Evolutionary conservation across 1,284 basidiomycete species (phyloP), one percentile per base, ranked within the genome.

Genomic region (Ganoderma leucocontextum): DNA sequence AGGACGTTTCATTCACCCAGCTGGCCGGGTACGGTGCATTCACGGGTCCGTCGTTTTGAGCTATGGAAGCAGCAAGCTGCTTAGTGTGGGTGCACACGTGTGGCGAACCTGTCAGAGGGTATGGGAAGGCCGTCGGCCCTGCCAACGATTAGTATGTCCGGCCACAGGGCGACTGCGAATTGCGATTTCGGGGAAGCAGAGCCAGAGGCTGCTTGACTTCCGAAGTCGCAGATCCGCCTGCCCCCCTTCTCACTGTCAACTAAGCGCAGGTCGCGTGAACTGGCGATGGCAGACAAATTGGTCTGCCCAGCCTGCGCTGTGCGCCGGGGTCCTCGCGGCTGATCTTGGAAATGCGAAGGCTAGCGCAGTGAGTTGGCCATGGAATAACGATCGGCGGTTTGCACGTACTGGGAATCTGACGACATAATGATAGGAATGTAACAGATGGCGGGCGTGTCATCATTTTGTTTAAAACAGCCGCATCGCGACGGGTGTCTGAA

Each of bases 21-120:
- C 29, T 59, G 60, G 19, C 39, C 65, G 65, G 52, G 52, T n/a
- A 42, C 60, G 60, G 52, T 62, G 65, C 52, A 57, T 62, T 61
- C 64, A 33, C 39, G 38, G 44, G 35, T 39, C 65, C 53, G 65
- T 57, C 64, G 57, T 38, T 38, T 47, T 42, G 47, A 42, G 59
- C 29, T 22, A 66, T 36, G 65, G 60, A 66, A 62, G 64, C 15
- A 41, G 49, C 36, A 44, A 17, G 33, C 47, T 57, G 60, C 49
- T 42, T 15, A 49, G 44, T 59, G 36, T 22, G 44, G 55, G 63
- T 35, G 63, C 47, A 47, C 55, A 58, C 55, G 35, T 58, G 55
- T 39, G 35, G 63, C 39, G 41, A 47, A n/a, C 33, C 63, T 47
- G 57, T 39, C 58, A 25, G 38, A 49, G 44, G 15, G 22, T 22